Conservation (phyloP, 2,329 filamentous ascomycete species). For the Trichoderma atrobrunneum region DNA sequence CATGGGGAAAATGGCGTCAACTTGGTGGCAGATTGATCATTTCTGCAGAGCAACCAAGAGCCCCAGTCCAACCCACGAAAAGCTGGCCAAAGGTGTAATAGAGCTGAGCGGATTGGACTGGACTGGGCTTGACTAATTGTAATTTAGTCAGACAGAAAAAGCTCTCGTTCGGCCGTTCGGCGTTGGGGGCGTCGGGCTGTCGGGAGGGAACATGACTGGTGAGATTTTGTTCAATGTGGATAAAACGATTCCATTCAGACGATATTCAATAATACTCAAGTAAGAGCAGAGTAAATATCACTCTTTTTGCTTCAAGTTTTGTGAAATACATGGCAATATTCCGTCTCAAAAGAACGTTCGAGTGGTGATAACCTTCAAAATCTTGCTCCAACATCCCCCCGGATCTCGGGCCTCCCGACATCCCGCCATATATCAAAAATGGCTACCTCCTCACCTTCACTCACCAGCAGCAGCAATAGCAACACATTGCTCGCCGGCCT, state of each 20-base stretch:
- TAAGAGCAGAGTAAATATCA: background rate
- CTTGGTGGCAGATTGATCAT: conserved; percentile 19
- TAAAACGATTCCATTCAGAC: background rate
- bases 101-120: background rate
- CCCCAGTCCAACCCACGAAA: background rate
- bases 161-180: conserved; percentile 37
- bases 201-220: background rate
- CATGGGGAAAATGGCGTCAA: conserved; percentile 13
- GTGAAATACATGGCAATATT: background rate
- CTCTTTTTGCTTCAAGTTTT: background rate
- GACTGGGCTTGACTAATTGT: background rate
- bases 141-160: conserved; percentile 17
- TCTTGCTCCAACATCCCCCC: background rate
- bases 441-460: background rate
- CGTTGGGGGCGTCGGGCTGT: conserved; percentile 53
- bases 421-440: conserved; percentile 2
- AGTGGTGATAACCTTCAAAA: background rate
- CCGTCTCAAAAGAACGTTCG: background rate
- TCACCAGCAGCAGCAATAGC: background rate
- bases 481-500: conserved; percentile 63
- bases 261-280: background rate
- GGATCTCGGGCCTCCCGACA: conserved; percentile 17
- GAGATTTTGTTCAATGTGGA: background rate
- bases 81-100: background rate
- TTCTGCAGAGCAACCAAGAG: background rate